These are phyloP conservation scores for Auricularia heimuer DNA, from an alignment of 768 basidiomycete genomes.

Conservation along the genomic window DNA sequence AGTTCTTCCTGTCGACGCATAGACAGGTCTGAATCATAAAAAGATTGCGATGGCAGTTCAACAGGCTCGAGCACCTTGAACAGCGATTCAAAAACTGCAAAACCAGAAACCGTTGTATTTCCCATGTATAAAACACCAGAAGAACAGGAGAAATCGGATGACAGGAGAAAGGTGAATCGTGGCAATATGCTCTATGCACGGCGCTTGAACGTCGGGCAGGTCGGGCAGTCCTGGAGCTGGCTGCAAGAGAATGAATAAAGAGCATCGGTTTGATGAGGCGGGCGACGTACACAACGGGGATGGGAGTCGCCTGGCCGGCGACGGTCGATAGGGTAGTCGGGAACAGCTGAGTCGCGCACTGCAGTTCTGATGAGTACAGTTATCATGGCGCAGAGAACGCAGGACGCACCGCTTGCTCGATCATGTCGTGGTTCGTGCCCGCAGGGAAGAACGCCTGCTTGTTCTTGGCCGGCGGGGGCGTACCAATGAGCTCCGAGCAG, in stretches of 20 bases:
- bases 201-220: neutral
- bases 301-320: neutral
- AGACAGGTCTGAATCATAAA: too few relatives aligned
- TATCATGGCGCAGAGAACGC: neutral
- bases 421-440: neutral
- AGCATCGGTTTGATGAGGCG: neutral
- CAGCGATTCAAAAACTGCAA: too few relatives aligned
- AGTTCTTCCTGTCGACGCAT: too few relatives aligned
- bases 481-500: conserved; percentile 15
- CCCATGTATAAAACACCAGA: too few relatives aligned
- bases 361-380: neutral
- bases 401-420: neutral
- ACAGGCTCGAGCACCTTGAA: too few relatives aligned
- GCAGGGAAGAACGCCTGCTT: neutral
- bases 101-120: too few relatives aligned
- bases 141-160: too few relatives aligned
- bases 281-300: neutral
- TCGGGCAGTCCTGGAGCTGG: neutral
- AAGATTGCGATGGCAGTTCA: too few relatives aligned
- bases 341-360: neutral
- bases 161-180: too few relatives aligned
- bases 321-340: neutral
- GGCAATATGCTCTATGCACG: neutral
- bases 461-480: conserved; percentile 7
- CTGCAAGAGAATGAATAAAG: neutral